A percentile compares a stretch with the other conserved stretches of the same genome.
Evolutionary conservation across 1,139 yeast species (phyloP).

Genomic region (Geotrichum siamense): DNA sequence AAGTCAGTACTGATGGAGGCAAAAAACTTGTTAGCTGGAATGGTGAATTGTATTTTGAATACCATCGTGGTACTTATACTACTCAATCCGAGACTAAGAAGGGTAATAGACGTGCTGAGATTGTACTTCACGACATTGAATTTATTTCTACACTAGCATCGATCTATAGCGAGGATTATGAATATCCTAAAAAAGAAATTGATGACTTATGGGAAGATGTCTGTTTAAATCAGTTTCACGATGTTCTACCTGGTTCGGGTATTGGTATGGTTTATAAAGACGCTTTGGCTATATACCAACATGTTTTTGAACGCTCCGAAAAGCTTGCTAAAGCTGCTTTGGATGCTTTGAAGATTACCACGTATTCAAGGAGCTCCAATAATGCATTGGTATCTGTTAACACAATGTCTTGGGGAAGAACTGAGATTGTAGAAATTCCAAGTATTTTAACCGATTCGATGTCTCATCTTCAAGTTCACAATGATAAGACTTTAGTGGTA

Average conservation of each 20-base stretch:
- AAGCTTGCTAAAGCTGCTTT: constrained; percentile 50
- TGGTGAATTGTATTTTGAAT: constrained; percentile 90
- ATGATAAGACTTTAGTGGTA: constrained; percentile 18
- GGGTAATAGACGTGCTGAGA: constrained; percentile 71
- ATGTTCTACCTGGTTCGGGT: constrained; percentile 92
- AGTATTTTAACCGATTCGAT: constrained; percentile 26
- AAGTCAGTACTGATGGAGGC: constrained; percentile 59
- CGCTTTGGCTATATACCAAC: constrained; percentile 70
- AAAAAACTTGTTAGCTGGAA: constrained; percentile 71
- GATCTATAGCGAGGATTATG: constrained; percentile 44
- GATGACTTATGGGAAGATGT: constrained; percentile 80
- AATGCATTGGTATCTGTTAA: constrained; percentile 39
- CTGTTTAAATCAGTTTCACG: constrained; percentile 90
- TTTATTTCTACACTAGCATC: constrained; percentile 73
- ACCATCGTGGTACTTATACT: constrained; percentile 95
- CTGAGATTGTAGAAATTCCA: constrained; percentile 41
- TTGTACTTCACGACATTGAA: constrained; percentile 78
- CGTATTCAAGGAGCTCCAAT: constrained; percentile 17
- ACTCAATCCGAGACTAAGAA: constrained; percentile 83
- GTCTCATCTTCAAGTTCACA: constrained; percentile 11
- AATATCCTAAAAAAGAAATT: constrained; percentile 63
- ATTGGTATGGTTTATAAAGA: constrained; percentile 94
- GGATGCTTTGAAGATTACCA: constrained; percentile 35
- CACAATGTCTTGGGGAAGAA: constrained; percentile 64
- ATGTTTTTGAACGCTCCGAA: constrained; percentile 49